These are phyloP conservation scores for Mortierella sp. DNA, from an alignment of 371 early-diverging fungal species.

Conservation along the genomic window DNA sequence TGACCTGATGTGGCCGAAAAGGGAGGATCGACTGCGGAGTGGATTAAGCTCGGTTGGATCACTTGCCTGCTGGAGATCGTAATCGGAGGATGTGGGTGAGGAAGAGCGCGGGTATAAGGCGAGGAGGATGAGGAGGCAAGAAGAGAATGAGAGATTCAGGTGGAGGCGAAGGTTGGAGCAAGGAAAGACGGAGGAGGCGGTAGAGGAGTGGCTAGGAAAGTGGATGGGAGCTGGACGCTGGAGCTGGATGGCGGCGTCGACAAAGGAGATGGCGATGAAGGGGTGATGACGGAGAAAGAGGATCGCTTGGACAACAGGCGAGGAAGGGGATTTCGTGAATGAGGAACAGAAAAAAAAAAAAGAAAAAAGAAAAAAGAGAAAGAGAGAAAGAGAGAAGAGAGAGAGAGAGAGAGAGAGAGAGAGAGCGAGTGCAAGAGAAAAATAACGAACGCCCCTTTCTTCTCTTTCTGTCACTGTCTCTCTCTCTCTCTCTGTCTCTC, in stretches of 20 bases:
- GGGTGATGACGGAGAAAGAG: not conserved
- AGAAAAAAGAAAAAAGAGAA: not conserved
- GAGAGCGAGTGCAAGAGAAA: not conserved
- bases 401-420: not conserved
- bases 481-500: not conserved
- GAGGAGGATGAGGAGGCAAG: slow-evolving; percentile 8
- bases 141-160: not conserved
- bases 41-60: no score
- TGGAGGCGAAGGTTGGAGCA: not conserved
- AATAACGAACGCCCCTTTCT: not conserved
- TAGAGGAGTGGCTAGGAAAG: not conserved
- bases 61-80: no score
- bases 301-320: not conserved
- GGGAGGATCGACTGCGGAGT: not conserved
- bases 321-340: not conserved
- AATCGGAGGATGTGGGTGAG: not conserved
- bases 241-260: not conserved
- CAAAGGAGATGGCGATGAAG: not conserved
- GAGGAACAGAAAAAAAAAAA: not conserved
- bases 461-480: not conserved
- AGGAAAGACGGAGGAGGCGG: not conserved
- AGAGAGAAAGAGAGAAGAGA: not conserved
- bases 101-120: not conserved
- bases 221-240: not conserved
- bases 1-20: not conserved